Evolutionary conservation across 2,329 filamentous ascomycete genomes (phyloP).

Genomic region (Cryphonectria japonica): DNA sequence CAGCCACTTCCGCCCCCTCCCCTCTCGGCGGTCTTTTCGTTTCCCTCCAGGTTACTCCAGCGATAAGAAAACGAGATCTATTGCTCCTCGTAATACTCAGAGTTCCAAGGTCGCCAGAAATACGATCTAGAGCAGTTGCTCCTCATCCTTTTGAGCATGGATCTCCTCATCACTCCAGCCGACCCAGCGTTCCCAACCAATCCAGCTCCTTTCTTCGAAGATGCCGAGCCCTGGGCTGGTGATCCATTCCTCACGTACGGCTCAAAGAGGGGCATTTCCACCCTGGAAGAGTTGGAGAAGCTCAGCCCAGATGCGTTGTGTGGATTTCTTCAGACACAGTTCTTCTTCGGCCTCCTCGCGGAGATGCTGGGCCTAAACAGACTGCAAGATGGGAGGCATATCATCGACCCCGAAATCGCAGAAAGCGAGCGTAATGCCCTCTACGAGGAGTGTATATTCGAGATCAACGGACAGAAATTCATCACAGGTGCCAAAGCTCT

Average conservation of each 20-base stretch:
- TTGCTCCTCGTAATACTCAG: background rate
- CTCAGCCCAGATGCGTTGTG: slow-evolving; percentile 33
- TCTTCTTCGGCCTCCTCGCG: slow-evolving; percentile 39
- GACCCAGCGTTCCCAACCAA: slow-evolving; percentile 28
- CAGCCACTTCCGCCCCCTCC: background rate
- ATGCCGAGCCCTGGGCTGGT: slow-evolving; percentile 35
- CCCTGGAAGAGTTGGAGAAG: slow-evolving; percentile 29
- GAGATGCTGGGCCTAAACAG: slow-evolving; percentile 38
- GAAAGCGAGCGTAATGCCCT: background rate
- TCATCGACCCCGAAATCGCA: slow-evolving; percentile 5
- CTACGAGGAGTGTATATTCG: background rate
- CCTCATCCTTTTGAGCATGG: slow-evolving; percentile 26
- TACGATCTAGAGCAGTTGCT: background rate
- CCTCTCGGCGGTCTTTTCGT: too few relatives aligned
- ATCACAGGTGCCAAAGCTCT: background rate
- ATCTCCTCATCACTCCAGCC: slow-evolving; percentile 31
- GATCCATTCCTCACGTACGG: slow-evolving; percentile 36
- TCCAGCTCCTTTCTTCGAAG: slow-evolving; percentile 7
- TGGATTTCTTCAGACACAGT: slow-evolving; percentile 40
- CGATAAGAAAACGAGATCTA: background rate
- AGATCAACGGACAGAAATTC: background rate
- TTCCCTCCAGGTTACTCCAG: background rate
- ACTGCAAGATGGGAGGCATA: slow-evolving; percentile 23
- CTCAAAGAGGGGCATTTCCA: slow-evolving; percentile 29
- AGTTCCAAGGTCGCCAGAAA: too few relatives aligned